A percentile compares a stretch with the other conserved stretches of the same genome.
Evolutionary conservation across 2,329 filamentous ascomycete species (phyloP).

Genomic region (Neoarthrinium moseri): DNA sequence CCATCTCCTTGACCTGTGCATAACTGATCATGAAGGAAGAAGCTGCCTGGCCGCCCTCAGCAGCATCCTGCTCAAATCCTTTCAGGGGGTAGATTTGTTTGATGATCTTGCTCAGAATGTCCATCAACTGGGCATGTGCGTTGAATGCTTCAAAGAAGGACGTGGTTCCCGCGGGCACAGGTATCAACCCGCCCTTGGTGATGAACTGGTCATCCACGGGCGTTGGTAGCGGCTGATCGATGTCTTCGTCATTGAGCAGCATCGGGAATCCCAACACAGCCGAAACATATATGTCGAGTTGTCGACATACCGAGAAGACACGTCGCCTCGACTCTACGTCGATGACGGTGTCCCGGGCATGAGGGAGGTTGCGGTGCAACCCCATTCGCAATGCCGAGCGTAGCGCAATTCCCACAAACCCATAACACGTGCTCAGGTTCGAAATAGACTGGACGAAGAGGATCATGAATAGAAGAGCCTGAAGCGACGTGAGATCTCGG

Average conservation of each 20-base stretch:
- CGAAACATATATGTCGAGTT: conserved; percentile 70
- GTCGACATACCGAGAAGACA: conserved; percentile 66
- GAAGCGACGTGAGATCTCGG: conserved; percentile 70
- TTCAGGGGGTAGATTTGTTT: conserved; percentile 67
- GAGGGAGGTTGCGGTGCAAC: conserved; percentile 69
- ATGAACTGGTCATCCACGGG: conserved; percentile 69
- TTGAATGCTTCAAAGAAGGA: conserved; percentile 66
- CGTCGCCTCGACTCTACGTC: conserved; percentile 63
- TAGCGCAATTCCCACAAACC: conserved; percentile 75
- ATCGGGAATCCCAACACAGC: conserved; percentile 66
- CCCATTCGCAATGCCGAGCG: conserved; percentile 76
- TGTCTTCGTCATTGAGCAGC: conserved; percentile 61
- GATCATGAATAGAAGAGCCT: conserved; percentile 77
- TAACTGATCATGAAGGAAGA: conserved; percentile 63
- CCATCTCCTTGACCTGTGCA: conserved; percentile 62
- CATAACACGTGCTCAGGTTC: conserved; percentile 76
- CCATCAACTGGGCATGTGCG: conserved; percentile 62
- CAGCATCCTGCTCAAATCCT: conserved; percentile 45
- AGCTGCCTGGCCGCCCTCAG: conserved; percentile 39
- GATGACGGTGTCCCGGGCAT: conserved; percentile 60
- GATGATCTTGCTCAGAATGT: conserved; percentile 62
- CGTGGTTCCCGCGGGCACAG: conserved; percentile 53
- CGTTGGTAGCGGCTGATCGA: conserved; percentile 64
- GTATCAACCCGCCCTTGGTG: conserved; percentile 54
- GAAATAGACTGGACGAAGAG: conserved; percentile 78